Evolutionary conservation across 495 filamentous ascomycete species (phyloP), one percentile per base, ranked within the genome.

Genomic region (Xylaria palmicola): DNA sequence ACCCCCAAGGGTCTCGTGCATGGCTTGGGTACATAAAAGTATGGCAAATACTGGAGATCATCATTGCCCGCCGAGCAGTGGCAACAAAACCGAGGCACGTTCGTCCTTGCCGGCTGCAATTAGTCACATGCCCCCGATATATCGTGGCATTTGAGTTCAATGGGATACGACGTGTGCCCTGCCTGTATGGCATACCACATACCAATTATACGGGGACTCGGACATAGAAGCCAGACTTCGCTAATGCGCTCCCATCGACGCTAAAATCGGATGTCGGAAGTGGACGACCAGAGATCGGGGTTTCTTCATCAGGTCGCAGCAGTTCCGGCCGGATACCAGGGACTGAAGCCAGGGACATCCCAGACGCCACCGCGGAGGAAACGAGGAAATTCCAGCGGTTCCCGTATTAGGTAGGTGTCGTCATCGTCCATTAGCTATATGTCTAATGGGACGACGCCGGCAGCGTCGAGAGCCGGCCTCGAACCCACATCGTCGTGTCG

Each of bases 211-310:
- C 27, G 7, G n/a, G n/a, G n/a, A n/a, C n/a, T 44, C 34, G 13
- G 47, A 41, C 37, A 34, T 36, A 58, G 41, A 36, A 34, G n/a
- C 15, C 24, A 48, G 19, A 36, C 24, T 27, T 34, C 29, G 55
- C 55, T 58, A 47, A 58, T 58, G 55, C 47, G 43, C n/a, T 47
- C n/a, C 9, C 26, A 47, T 58, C 55, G 43, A 58, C 55, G 55
- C 47, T 47, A 58, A 47, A 58, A 8, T 50, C 41, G 41, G 55
- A 47, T 50, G 27, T 17, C 55, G 55, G 40, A 58, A 45, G 24
- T 8, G n/a, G 41, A 24, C 39, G 55, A 29, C 37, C 17, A 39
- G 27, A 53, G 24, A 51, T 49, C 44, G 24, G 34, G 44, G 48
- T 15, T 22, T 13, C 44, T 52, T 36, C 19, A 27, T 15, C 37